phyloP scores from a whole-genome alignment of 345 rosid species.

The Clarkia xantiana region DNA sequence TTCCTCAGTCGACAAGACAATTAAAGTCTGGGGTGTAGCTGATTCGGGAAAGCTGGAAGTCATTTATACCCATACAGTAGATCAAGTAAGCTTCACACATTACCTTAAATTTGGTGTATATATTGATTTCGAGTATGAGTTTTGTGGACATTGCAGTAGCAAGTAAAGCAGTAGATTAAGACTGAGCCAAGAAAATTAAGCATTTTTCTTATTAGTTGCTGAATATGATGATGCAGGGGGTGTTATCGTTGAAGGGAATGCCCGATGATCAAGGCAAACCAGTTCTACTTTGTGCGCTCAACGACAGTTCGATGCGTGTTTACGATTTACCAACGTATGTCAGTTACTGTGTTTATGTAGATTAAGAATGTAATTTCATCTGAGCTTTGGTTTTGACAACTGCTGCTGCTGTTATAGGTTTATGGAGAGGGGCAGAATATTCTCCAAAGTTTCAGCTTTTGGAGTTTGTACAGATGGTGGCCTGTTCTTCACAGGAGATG shows the following conservation, averaged over 20 bases:
- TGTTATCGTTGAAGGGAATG: constrained; percentile 24
- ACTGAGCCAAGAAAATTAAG: no score
- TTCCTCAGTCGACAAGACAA: constrained; percentile 41
- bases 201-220: no score
- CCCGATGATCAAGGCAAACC: constrained; percentile 30
- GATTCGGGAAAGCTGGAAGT: constrained; percentile 21
- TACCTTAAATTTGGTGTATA: no score
- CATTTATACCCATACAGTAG: constrained; percentile 14
- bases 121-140: no score
- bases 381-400: no score
- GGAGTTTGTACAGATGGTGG: constrained; percentile 15
- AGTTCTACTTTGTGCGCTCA: constrained; percentile 25
- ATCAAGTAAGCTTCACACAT: constrained; percentile 17
- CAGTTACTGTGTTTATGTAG: background rate
- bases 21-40: constrained; percentile 37
- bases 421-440: constrained; percentile 35
- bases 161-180: no score
- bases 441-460: constrained; percentile 21
- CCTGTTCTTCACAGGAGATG: constrained; percentile 7
- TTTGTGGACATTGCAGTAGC: no score
- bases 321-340: constrained; percentile 39
- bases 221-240: constrained; percentile 14
- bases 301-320: constrained; percentile 21
- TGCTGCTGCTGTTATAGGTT: constrained; percentile 11
- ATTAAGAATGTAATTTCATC: no score